Evolutionary conservation across 257 asterid species (phyloP), one percentile per base, ranked within the genome.

Genomic region (Nicotiana knightiana): DNA sequence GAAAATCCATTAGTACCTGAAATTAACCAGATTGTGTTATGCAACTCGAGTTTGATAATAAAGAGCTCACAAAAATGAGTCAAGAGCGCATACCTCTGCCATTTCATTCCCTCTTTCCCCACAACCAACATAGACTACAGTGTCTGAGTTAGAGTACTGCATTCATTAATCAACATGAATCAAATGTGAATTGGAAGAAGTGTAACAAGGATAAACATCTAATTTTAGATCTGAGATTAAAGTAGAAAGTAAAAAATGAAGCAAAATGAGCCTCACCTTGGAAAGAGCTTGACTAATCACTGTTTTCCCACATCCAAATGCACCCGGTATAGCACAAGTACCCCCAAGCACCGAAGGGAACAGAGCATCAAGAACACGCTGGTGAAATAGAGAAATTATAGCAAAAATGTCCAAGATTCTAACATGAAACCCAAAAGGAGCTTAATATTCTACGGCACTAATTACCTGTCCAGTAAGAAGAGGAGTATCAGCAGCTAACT

Each of bases 81-180:
- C n/a, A 70, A 70, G 24, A 43, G 35, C 5, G n/a, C 51, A 66
- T 90, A 94, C 98, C 99, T 95, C 98, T 17, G 99, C 99, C 99
- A 95, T 95, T 93, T 95, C 99, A 88, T 95, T 95, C 89, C 99
- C 99, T 93, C 99, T 92, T 88, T 95, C 99, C 79, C 98, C 98
- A 85, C 99, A 95, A 76, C 99, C 99, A 90, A 95, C 99, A 86
- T 95, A 95, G 85, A 95, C 98, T 0, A 95, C 98, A 63, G 98
- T 96, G 84, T 93, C 99, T 4, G 98, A 93, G 88, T 96, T 93
- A 55, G 98, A 96, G 88, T 93, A 96, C 98, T 93, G 95, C 93
- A 91, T 81, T 83, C 87, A 84, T 77, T 70, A 39, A 77, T 53
- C 59, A 82, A 78, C 58, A 35, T 11, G 85, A 77, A 26, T 80